Conservation (phyloP, 306 rosid species). For the Cicer yamashitae region DNA sequence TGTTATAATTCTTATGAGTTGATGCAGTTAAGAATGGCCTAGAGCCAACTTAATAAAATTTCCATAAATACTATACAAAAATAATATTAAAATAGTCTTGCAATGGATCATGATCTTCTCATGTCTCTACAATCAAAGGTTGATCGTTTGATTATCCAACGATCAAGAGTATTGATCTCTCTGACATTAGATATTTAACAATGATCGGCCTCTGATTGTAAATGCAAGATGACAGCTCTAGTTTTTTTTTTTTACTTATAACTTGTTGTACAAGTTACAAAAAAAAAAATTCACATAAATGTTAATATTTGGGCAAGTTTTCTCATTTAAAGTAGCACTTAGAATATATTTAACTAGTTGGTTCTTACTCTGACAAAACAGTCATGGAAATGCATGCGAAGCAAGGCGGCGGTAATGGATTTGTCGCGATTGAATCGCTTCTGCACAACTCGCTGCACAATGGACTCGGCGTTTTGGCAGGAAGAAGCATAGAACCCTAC, state of each 20-base stretch:
- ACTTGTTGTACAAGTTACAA: background rate
- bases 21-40: background rate
- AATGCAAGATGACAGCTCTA: background rate
- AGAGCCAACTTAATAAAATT: background rate
- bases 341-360: background rate
- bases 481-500: constrained; percentile 45
- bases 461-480: constrained; percentile 57
- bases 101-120: background rate
- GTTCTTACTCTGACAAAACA: constrained; percentile 61
- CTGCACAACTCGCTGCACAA: constrained; percentile 48
- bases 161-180: background rate
- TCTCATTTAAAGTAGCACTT: background rate
- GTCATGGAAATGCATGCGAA: constrained; percentile 70
- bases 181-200: background rate
- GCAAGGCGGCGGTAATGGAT: constrained; percentile 57
- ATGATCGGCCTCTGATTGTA: background rate
- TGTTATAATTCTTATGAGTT: background rate
- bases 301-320: background rate
- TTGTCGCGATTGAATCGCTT: constrained; percentile 45
- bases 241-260: background rate
- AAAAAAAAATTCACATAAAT: background rate
- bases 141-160: background rate
- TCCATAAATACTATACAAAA: background rate
- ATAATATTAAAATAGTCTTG: background rate
- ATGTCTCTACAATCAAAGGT: background rate